A percentile compares a stretch with the other conserved stretches of the same genome.
Evolutionary conservation across 176 grass and related monocot species (phyloP).

Genomic region (Carex kokanica): DNA sequence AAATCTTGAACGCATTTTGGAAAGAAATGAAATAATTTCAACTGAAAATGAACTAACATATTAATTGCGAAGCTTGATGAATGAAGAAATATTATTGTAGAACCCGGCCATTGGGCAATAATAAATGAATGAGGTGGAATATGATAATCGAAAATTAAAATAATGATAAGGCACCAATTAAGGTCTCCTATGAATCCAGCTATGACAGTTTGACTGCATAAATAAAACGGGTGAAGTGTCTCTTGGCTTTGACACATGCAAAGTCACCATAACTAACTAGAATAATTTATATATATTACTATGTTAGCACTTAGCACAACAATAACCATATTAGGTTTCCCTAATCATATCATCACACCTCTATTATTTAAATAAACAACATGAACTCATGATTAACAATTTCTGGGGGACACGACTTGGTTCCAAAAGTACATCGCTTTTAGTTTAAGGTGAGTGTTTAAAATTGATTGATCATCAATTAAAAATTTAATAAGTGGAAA

Average conservation of each 20-base stretch:
- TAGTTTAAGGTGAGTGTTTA: constrained; percentile 9
- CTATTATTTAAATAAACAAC: constrained; percentile 2
- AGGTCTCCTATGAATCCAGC: background rate
- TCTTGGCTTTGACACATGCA: constrained; percentile 25
- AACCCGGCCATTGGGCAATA: background rate
- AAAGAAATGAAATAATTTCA: background rate
- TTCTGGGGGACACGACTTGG: constrained; percentile 17
- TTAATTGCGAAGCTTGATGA: background rate
- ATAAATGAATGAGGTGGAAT: background rate
- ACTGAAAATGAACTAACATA: background rate
- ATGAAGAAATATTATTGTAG: background rate
- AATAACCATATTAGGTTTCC: background rate
- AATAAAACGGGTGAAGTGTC: constrained; percentile 13
- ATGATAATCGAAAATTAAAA: constrained; percentile 20
- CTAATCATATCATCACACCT: constrained; percentile 25
- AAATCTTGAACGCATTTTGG: background rate
- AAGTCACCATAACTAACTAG: constrained; percentile 21
- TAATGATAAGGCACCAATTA: constrained; percentile 25
- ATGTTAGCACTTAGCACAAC: background rate
- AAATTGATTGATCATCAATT: constrained; percentile 1
- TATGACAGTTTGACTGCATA: constrained; percentile 23
- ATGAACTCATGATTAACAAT: constrained; percentile 35
- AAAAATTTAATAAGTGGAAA: constrained; percentile 16
- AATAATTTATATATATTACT: constrained; percentile 15
- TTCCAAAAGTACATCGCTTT: constrained; percentile 27